Base-by-base conservation (phyloP, 108 stramenopile species). In the Cyclostephanos invisitatus region DNA sequence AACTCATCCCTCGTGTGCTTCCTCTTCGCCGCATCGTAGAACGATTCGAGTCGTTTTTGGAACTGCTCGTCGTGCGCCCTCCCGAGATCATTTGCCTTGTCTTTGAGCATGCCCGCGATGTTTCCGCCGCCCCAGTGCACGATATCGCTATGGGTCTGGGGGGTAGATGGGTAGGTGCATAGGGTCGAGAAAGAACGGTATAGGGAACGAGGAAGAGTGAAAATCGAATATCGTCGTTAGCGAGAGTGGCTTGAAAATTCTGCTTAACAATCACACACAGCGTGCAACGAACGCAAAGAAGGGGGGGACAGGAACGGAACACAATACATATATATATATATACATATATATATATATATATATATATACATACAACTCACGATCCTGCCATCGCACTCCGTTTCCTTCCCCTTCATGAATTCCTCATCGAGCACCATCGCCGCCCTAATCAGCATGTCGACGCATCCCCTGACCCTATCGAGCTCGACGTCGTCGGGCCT, bases 1-100 rank as follows among this genome's bases (percentile, higher is more conserved):
- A 80, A 51, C 28, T 73, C 77, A 59, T 80, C 70, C 59, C 64
- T 82, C 24, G 58, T 42, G 37, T 82, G 77, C 60, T 84, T 75
- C 51, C 49, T 84, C 44, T 57, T 68, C 2, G 83, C 83, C 27
- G 83, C 83, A 6, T 84, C 83, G 55, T 79, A 81, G 60, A 84
- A 84, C 15, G 68, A 69, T 58, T 77, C 80, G 48, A 73, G 44
- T 38, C 83, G 63, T 38, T 80, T 81, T 25, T 50, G 64, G 55
- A 84, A 84, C 64, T 79, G 77, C 20, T 84, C 83, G 61, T 84
- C 83, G 54, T 84, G 74, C 35, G 68, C 83, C 36, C 83, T 24
- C 2, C 75, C 70, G n/a, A 84, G 48, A 37, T 72, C 68, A 28
- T 84, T 80, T 3, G 54, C 58, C 80, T 77, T 80, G 22, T 84